A percentile compares a stretch with the other conserved stretches of the same genome.
These are phyloP conservation scores for Rhodotorula sphaerocarpa DNA, from an alignment of 768 basidiomycete genomes.

Conservation along the genomic window DNA sequence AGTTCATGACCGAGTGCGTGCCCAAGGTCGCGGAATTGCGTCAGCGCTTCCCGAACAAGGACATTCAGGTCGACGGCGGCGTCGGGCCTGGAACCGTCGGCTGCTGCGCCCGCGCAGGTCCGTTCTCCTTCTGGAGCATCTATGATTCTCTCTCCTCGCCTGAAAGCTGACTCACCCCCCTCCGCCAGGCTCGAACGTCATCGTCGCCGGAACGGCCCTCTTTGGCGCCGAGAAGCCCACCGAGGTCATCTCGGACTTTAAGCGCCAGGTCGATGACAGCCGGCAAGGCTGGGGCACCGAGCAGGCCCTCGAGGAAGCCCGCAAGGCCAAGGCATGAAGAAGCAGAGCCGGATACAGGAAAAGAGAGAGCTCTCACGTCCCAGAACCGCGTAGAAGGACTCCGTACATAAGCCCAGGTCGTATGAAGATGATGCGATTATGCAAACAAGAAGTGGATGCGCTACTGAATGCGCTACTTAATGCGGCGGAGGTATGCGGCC, in stretches of 20 bases:
- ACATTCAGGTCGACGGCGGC: constrained; percentile 97
- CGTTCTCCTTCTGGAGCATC: constrained; percentile 15
- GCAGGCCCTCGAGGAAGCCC: constrained; percentile 3
- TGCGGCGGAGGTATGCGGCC: no score
- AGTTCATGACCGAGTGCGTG: constrained; percentile 85
- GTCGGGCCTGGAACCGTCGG: constrained; percentile 85
- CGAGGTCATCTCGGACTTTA: constrained; percentile 64
- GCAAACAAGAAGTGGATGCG: no score
- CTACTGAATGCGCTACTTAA: no score
- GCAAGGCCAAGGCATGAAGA: neutral
- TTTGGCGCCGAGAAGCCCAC: constrained; percentile 74
- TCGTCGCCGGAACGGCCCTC: constrained; percentile 94
- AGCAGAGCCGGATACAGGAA: no score
- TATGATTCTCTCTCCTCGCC: neutral
- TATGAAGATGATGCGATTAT: no score
- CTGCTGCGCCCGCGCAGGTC: constrained; percentile 81
- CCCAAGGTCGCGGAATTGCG: constrained; percentile 88
- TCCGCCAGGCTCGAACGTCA: constrained; percentile 79
- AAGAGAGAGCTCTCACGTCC: no score
- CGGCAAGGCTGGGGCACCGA: constrained; percentile 26
- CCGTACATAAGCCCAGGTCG: no score
- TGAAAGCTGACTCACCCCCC: no score
- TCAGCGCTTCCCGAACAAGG: constrained; percentile 78
- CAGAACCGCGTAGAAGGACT: no score
- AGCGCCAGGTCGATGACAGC: constrained; percentile 60